Conservation (phyloP, 176 grass and related monocot species). For the Miscanthus lutarioriparius region DNA sequence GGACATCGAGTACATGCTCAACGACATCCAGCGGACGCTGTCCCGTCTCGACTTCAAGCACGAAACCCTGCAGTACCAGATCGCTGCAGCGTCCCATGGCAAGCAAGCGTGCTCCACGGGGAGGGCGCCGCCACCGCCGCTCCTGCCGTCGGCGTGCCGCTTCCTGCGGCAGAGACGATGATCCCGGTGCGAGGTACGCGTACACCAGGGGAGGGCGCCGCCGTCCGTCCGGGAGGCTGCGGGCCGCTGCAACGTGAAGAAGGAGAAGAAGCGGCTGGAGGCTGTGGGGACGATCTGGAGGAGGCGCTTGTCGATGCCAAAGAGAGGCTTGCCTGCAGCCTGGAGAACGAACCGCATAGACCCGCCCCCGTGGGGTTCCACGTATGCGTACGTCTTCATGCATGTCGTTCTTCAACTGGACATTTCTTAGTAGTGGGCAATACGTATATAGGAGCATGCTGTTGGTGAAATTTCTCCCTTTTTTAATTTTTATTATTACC, state of each 20-base stretch:
- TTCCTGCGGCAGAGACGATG: neutral
- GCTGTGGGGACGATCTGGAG: neutral
- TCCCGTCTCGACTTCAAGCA: neutral
- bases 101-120: neutral
- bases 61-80: neutral
- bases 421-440: too few species aligned
- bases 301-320: conserved; percentile 4
- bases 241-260: neutral
- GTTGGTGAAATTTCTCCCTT: neutral
- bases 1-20: neutral
- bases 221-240: conserved; percentile 4
- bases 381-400: neutral
- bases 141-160: neutral
- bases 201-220: neutral
- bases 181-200: neutral
- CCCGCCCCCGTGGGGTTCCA: neutral
- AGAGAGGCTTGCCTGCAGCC: neutral
- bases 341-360: neutral
- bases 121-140: neutral
- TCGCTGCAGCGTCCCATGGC: conserved; percentile 18
- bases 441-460: neutral
- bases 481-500: neutral
- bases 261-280: neutral
- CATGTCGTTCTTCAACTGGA: neutral
- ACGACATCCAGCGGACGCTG: neutral